Conservation (phyloP, 164 flowering plant genomes). For the Hamamelis virginiana region DNA sequence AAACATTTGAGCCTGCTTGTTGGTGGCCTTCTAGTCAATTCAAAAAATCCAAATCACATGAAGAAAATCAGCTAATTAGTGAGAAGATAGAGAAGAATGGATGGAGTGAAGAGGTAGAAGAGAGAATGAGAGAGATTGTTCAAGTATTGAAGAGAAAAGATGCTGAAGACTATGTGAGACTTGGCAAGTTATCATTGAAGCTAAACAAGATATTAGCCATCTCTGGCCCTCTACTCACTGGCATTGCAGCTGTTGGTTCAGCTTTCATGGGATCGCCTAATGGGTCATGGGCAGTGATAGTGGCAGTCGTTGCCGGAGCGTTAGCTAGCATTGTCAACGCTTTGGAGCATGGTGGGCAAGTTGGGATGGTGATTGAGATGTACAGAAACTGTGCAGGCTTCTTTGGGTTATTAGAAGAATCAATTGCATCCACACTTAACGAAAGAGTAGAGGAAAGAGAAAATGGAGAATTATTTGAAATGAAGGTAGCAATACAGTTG, state of each 20-base stretch:
- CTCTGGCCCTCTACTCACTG: no score
- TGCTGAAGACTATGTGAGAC: slow-evolving; percentile 36
- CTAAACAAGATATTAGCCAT: no score
- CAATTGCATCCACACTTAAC: slow-evolving; percentile 29
- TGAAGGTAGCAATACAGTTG: slow-evolving; percentile 42
- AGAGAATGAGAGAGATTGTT: no score
- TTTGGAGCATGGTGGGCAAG: slow-evolving; percentile 53
- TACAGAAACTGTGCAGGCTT: slow-evolving; percentile 47
- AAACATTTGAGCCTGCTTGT: slow-evolving; percentile 24
- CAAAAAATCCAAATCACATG: neutral
- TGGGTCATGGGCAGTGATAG: slow-evolving; percentile 25
- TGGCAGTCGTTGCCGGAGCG: slow-evolving; percentile 44
- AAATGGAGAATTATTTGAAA: no score
- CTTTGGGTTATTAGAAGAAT: slow-evolving; percentile 31
- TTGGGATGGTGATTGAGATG: slow-evolving; percentile 63
- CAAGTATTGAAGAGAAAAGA: slow-evolving; percentile 49
- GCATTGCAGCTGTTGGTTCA: slow-evolving; percentile 45
- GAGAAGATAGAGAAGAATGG: no score
- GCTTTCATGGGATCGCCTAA: slow-evolving; percentile 30
- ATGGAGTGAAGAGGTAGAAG: no score
- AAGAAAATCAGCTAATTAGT: neutral
- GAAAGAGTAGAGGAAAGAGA: slow-evolving; percentile 17
- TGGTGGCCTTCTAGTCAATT: slow-evolving; percentile 33
- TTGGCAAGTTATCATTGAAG: no score
- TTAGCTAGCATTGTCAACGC: slow-evolving; percentile 34